Evolutionary conservation across 2,329 filamentous ascomycete genomes (phyloP), one percentile per base, ranked within the genome.

Genomic region (Fusarium nodosum): DNA sequence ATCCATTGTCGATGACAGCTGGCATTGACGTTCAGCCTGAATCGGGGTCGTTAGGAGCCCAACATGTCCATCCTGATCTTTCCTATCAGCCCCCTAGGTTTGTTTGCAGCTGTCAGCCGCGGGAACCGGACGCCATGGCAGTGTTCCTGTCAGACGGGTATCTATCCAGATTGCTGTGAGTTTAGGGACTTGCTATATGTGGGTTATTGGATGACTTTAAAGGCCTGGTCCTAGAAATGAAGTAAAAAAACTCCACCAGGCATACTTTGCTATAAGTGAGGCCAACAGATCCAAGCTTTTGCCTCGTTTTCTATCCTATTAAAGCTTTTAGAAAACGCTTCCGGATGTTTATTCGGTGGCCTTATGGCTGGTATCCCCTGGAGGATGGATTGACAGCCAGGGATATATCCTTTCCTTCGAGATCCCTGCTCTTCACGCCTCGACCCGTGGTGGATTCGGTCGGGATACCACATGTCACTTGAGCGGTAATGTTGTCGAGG

Each of bases 191-290:
- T 24, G 50, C 54, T 53, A 41, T 30, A 55, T 62, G 58, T 69
- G 67, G 67, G 62, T 69, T 69, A 68, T 68, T 54, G 67, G 55
- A 66, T 68, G 66, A 70, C 63, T 54, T 44, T 60, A 31, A 31
- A 53, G 28, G 38, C 22, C 44, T 41, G 60, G 39, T 39, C 41
- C n/a, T 11, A 26, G 26, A 44, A 22, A 58, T 42, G 26, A 36
- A 51, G 50, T 42, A 55, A 60, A 46, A 60, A 46, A 42, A 28
- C 7, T 41, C 12, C 41, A 12, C 36, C 33, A 38, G 30, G 52
- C 46, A 26, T 39, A 47, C 54, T 22, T 44, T 36, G 46, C 30
- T 48, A 26, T 34, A 30, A 55, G 41, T 47, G 41, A 56, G 33
- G 9, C n/a, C 34, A 39, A 38, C 22, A 30, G 42, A 56, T 52